Conservation (phyloP, 2,329 filamentous ascomycete species). For the Cladophialophora exuberans region DNA sequence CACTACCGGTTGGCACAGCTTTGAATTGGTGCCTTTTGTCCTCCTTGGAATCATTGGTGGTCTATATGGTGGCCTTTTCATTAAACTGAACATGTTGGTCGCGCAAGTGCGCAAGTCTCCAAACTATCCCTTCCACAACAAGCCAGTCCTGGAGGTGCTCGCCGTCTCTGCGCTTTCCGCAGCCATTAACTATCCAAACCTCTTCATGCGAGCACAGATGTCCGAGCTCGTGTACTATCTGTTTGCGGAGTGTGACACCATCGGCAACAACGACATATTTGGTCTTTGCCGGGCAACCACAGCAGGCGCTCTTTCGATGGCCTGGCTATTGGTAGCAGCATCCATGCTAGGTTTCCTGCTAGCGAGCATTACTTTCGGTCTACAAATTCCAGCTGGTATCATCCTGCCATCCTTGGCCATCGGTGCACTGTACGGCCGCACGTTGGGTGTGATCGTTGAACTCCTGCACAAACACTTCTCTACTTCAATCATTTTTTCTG, state of each 20-base stretch:
- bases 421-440: conserved; percentile 85
- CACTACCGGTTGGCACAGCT: conserved; percentile 87
- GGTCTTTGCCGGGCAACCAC: conserved; percentile 83
- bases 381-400: conserved; percentile 93
- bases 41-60: conserved; percentile 86
- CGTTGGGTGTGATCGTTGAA: conserved; percentile 85
- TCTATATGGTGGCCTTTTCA: conserved; percentile 93
- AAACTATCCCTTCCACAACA: conserved; percentile 49
- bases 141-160: conserved; percentile 78
- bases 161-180: conserved; percentile 81
- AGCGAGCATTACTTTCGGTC: conserved; percentile 84
- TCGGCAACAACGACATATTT: conserved; percentile 77
- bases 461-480: conserved; percentile 83
- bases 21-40: conserved; percentile 87
- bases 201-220: conserved; percentile 91
- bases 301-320: conserved; percentile 77
- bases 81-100: conserved; percentile 88
- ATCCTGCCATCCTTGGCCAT: conserved; percentile 96
- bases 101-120: conserved; percentile 74
- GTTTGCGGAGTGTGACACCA: conserved; percentile 84
- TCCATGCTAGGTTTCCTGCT: conserved; percentile 83
- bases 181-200: conserved; percentile 90
- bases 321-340: conserved; percentile 80
- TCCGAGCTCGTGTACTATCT: conserved; percentile 90
- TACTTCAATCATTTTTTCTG: conserved; percentile 73